phyloP scores from a whole-genome alignment of 805 yeast species.

The Candida germanica region DNA sequence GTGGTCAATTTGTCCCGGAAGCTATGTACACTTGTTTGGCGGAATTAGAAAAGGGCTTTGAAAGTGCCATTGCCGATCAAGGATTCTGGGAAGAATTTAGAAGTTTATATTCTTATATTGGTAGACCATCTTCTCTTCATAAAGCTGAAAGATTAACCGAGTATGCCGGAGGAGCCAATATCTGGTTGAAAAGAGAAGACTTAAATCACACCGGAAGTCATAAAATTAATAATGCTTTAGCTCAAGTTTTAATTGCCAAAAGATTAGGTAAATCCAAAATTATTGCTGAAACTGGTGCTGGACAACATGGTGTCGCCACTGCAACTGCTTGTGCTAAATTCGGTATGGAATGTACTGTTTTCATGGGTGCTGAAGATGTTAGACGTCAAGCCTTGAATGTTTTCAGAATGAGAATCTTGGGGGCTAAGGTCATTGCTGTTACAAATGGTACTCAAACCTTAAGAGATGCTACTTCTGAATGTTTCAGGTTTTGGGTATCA shows the following conservation, averaged over 20 bases:
- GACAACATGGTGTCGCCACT: conserved; percentile 91
- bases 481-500: conserved; percentile 93
- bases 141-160: conserved; percentile 87
- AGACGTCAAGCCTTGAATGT: conserved; percentile 98
- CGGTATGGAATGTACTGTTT: conserved; percentile 90
- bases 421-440: conserved; percentile 93
- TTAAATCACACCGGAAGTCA: conserved; percentile 87
- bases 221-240: conserved; percentile 80
- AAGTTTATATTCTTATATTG: conserved; percentile 84
- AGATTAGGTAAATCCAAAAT: conserved; percentile 73
- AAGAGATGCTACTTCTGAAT: conserved; percentile 97
- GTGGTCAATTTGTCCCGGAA: conserved; percentile 99
- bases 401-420: conserved; percentile 93
- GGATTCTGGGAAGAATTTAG: conserved; percentile 90
- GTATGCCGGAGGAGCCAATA: conserved; percentile 84
- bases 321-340: conserved; percentile 92
- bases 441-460: conserved; percentile 92
- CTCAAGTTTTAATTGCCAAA: conserved; percentile 76
- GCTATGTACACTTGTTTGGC: conserved; percentile 86
- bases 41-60: conserved; percentile 86
- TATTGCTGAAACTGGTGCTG: conserved; percentile 91
- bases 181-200: conserved; percentile 98
- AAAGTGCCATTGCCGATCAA: conserved; percentile 84
- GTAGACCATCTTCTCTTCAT: conserved; percentile 93
- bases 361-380: conserved; percentile 99